Percentiles rank a stretch among this genome's conserved stretches.
These are phyloP conservation scores for Penicillium psychrosexuale DNA, from an alignment of 2,329 filamentous ascomycete genomes.

Conservation along the genomic window DNA sequence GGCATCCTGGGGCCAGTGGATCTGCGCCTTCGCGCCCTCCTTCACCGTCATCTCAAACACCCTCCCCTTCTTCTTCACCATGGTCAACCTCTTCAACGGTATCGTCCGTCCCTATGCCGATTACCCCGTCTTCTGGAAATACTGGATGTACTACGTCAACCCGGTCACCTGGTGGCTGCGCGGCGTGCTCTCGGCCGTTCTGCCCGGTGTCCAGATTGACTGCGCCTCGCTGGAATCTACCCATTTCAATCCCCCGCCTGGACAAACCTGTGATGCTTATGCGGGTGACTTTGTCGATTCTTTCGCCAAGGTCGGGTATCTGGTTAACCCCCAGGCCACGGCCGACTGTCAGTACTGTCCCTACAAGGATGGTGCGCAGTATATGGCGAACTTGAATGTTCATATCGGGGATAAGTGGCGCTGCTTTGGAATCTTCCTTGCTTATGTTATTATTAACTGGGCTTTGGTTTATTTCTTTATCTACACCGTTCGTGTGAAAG, in stretches of 20 bases:
- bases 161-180: conserved; percentile 70
- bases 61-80: conserved; percentile 77
- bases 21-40: conserved; percentile 74
- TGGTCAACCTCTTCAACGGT: conserved; percentile 74
- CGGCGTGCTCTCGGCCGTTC: conserved; percentile 63
- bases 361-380: conserved; percentile 64
- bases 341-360: conserved; percentile 67
- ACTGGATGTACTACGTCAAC: conserved; percentile 68
- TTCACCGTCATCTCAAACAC: conserved; percentile 76
- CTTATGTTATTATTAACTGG: conserved; percentile 69
- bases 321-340: conserved; percentile 60
- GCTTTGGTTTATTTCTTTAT: conserved; percentile 72
- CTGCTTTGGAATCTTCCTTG: conserved; percentile 69
- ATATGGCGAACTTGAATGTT: conserved; percentile 59
- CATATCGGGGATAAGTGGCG: conserved; percentile 63
- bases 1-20: conserved; percentile 76
- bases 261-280: conserved; percentile 63
- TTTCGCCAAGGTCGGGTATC: conserved; percentile 54
- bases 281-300: conserved; percentile 56
- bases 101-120: conserved; percentile 66
- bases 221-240: conserved; percentile 59
- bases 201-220: conserved; percentile 51
- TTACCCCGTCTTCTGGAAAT: conserved; percentile 68
- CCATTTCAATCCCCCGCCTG: conserved; percentile 63
- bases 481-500: conserved; percentile 66